Percentiles rank a stretch among this genome's conserved stretches.
Evolutionary conservation across 192 early-diverging fungal genomes (phyloP).

Genomic region (Mortierella claussenii): DNA sequence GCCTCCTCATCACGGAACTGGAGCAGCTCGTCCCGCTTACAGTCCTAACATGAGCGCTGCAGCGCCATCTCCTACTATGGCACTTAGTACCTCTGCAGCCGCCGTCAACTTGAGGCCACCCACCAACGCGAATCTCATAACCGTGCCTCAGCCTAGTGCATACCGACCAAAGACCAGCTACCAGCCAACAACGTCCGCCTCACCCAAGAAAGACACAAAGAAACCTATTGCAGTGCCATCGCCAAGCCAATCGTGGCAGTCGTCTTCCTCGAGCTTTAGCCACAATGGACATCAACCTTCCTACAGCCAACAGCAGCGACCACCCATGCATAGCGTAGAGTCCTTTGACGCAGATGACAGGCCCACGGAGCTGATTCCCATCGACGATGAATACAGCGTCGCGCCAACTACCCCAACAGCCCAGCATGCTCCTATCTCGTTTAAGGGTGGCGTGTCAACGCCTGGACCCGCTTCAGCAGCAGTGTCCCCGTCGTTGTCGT

Average conservation of each 20-base stretch:
- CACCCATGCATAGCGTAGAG: constrained; percentile 14
- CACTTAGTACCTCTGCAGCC: neutral
- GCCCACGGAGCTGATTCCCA: constrained; percentile 44
- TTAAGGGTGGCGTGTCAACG: no score
- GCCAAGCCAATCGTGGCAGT: constrained; percentile 20
- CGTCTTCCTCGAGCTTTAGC: constrained; percentile 5
- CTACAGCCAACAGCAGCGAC: constrained; percentile 32
- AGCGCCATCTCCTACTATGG: neutral
- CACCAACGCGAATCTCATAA: constrained; percentile 9
- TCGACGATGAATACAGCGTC: constrained; percentile 8
- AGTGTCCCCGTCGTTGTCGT: constrained; percentile 33
- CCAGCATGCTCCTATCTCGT: no score
- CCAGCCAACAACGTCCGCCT: constrained; percentile 20
- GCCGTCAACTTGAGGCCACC: neutral
- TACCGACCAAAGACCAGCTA: constrained; percentile 48
- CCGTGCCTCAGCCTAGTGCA: constrained; percentile 6
- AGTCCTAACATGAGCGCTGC: constrained; percentile 25
- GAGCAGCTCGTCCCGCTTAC: constrained; percentile 9
- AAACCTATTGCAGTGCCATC: constrained; percentile 15
- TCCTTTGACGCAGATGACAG: constrained; percentile 49
- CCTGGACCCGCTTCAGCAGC: constrained; percentile 9
- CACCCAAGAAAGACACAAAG: constrained; percentile 31
- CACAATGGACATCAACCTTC: constrained; percentile 22
- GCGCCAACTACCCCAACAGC: neutral
- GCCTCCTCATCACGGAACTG: neutral